Evolutionary conservation across 2,329 filamentous ascomycete genomes (phyloP), one percentile per base, ranked within the genome.

Genomic region (Hypoxylon sp.): DNA sequence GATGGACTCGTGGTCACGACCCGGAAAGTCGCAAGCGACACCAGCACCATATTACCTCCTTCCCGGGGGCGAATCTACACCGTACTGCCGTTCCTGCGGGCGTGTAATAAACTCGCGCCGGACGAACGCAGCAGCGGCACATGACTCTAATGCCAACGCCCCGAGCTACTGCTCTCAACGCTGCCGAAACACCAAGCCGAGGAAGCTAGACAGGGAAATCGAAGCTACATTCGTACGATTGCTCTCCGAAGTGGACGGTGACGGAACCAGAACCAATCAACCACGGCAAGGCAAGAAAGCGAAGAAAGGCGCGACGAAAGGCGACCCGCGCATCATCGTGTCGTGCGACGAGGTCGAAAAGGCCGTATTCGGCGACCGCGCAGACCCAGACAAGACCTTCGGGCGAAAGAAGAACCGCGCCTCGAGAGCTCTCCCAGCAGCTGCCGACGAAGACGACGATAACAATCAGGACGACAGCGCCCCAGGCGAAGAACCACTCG

Each of bases 51-150:
- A 85, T 54, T 90, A 90, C 72, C 79, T 89, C 27, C 80, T 81
- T 0, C 76, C 78, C 0, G 80, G 81, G 2, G 82, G 82, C 48
- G 85, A 86, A 53, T 76, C 80, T 27, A 84, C 84, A 0, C 83
- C 84, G 0, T 89, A 89, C 75, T 89, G 87, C 71, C 83, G 84
- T 67, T 84, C 84, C 11, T 90, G 87, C 70, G 87, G 88, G 0
- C 81, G 87, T 44, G 82, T 87, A 2, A 88, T 89, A 42, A 82
- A 84, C 70, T 76, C 73, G 6, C 75, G 78, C 30, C 77, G 74
- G 50, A 72, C 77, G 46, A 77, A 73, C 17, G 73, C 77, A 1
- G 73, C 77, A 2, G 40, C 74, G 4, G 79, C 74, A 35, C 72
- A 59, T 20, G 37, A 49, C 35, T 44, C 53, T 6, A 40, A 25